Evolutionary conservation across 2,329 filamentous ascomycete species (phyloP), one percentile per base, ranked within the genome.

Genomic region (Penicillium sp.): DNA sequence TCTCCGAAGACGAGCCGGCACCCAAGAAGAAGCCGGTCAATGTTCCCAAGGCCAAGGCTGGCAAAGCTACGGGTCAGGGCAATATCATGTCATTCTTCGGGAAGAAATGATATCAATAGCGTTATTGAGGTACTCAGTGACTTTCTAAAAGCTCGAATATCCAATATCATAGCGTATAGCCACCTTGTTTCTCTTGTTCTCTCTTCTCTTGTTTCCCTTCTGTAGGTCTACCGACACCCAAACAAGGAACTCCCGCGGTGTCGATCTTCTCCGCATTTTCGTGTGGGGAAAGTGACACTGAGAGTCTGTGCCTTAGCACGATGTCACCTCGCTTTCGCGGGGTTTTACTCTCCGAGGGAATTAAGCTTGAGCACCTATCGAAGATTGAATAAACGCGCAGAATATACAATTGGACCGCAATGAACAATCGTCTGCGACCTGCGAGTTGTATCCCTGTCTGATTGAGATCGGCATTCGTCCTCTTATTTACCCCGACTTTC

Each of bases 11-110:
- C 56, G 90, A 95, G 57, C 80, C 84, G 18, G 67, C 66, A 6
- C 67, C 73, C 18, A 76, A 77, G 11, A 74, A 78, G 50, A 73
- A 74, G 18, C 67, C 72, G 65, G 38, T 82, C 30, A 63, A 60
- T 50, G 65, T 65, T 12, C 50, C 65, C n/a, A 67, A 76, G 19
- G 83, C 80, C 61, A 86, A 85, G 64, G 62, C 72, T 1, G 72
- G 75, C 1, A 88, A 89, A 64, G 70, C 72, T 19, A 31, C 40
- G 6, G 66, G 66, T n/a, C 69, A 70, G 54, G 89, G 90, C 3
- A 95, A 78, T 66, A 95, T 95, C 64, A 95, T 91, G 86, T 89
- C 86, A 1, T 95, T 95, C 72, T 95, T 95, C 69, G 79, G 80
- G 35, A 95, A 95, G 75, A 93, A 90, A 64, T 87, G 64, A 53